Base-by-base conservation (phyloP, 192 early-diverging fungal genomes). In the Umbelopsis sp. region DNA sequence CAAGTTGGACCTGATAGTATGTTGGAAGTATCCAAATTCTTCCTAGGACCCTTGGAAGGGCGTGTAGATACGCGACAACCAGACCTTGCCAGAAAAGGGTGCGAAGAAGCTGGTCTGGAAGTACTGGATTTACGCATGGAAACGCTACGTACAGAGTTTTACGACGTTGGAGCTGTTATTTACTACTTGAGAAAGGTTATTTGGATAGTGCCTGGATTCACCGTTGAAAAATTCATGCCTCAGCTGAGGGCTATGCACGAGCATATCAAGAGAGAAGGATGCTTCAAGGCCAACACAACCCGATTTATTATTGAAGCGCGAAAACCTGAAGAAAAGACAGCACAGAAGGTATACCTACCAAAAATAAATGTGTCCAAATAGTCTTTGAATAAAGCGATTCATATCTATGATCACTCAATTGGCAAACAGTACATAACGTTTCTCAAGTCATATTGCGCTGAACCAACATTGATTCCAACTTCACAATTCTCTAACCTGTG, bases 151-250 rank as follows among this genome's bases (percentile, higher is more conserved):
- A 73, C 71, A 16, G 68, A 77, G 49, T 77, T 77, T 51, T 73
- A 70, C 69, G 76, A 77, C 66, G 76, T 77, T 12, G 76, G 76
- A 11, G 76, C 76, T 20, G 50, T 77, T 26, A 69, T 77, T 34
- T 66, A 73, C 31, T 77, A 65, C 44, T 56, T 77, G 45, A 77
- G 68, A 67, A 72, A 68, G 25, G 45, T 70, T 22, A 72, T 72
- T 41, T 77, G 76, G 71, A 50, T 73, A 22, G 65, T 77, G 11
- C 71, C 71, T 21, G 76, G 56, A 9, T 77, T 77, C 34, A 59
- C 76, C 17, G 71, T 77, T 16, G 76, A 77, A 50, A 77, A 77
- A 49, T 77, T 73, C 50, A 50, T 49, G 43, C 67, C 72, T n/a
- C 67, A 77, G 66, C 44, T 77, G 22, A 43, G 44, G n/a, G 66